phyloP scores from a whole-genome alignment of 2,329 filamentous ascomycete genomes.

The Arthrinium phaeospermum region DNA sequence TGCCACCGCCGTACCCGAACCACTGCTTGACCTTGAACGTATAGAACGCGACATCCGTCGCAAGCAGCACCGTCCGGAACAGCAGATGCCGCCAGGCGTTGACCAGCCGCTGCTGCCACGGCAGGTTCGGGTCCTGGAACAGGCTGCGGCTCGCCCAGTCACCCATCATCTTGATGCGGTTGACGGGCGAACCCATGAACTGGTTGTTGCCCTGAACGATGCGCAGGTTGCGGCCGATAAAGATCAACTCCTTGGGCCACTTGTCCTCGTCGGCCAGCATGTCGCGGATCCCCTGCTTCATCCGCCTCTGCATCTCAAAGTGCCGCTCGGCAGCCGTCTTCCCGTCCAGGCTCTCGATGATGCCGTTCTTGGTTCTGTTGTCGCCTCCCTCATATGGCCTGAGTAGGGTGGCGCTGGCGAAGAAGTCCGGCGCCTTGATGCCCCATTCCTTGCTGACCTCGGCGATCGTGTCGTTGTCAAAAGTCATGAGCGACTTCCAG shows the following conservation, averaged over 20 bases:
- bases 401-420: slow-evolving; percentile 89
- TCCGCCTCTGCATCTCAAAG: slow-evolving; percentile 86
- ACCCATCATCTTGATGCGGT: slow-evolving; percentile 92
- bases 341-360: slow-evolving; percentile 69
- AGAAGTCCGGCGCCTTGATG: slow-evolving; percentile 85
- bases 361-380: slow-evolving; percentile 63
- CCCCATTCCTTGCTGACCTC: slow-evolving; percentile 83
- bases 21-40: slow-evolving; percentile 79
- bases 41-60: slow-evolving; percentile 83
- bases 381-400: slow-evolving; percentile 89
- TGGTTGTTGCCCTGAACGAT: slow-evolving; percentile 96
- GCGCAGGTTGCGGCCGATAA: slow-evolving; percentile 88
- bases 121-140: slow-evolving; percentile 73
- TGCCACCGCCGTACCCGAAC: slow-evolving; percentile 77
- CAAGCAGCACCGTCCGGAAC: slow-evolving; percentile 79
- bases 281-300: slow-evolving; percentile 71
- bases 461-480: slow-evolving; percentile 82
- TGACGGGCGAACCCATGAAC: slow-evolving; percentile 86
- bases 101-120: slow-evolving; percentile 63
- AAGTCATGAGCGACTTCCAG: slow-evolving; percentile 93
- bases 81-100: slow-evolving; percentile 80
- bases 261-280: slow-evolving; percentile 85
- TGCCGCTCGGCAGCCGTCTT: slow-evolving; percentile 72
- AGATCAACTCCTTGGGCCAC: slow-evolving; percentile 89
- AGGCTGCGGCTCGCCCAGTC: slow-evolving; percentile 86